Conservation (phyloP, 345 rosid genomes). For the Heritiera fomes region DNA sequence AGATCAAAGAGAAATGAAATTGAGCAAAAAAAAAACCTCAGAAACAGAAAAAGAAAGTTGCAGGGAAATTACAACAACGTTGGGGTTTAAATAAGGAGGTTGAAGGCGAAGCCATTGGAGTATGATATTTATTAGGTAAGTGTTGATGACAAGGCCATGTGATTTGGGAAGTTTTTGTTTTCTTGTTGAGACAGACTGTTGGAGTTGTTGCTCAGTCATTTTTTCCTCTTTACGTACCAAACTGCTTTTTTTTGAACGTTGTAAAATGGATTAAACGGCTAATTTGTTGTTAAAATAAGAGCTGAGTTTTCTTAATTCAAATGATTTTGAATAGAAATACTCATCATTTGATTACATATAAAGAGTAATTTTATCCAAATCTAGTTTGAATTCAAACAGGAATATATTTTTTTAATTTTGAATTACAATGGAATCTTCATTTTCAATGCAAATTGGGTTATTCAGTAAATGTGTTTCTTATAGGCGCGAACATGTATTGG, state of each 20-base stretch:
- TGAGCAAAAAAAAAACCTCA: too few relatives aligned
- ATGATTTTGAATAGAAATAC: background rate
- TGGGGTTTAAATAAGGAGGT: slow-evolving; percentile 2
- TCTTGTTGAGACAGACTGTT: slow-evolving; percentile 19
- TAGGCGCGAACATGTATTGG: background rate
- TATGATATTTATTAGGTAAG: background rate
- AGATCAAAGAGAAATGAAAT: background rate
- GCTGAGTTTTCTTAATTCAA: background rate
- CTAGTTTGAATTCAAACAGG: background rate
- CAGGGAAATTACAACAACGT: background rate
- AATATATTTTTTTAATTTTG: background rate
- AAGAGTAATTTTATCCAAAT: background rate
- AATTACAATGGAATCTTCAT: background rate
- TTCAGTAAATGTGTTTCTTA: background rate
- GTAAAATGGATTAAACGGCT: slow-evolving; percentile 8
- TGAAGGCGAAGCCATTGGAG: background rate
- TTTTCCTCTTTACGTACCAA: background rate
- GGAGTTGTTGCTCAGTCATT: background rate
- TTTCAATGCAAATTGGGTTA: background rate
- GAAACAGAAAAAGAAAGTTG: background rate
- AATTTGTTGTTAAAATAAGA: background rate
- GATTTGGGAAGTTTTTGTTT: background rate
- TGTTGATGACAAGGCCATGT: slow-evolving; percentile 8
- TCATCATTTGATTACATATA: background rate
- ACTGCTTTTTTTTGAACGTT: background rate